Conservation (phyloP, 2,329 filamentous ascomycete species). For the Xylariaceae sp. region DNA sequence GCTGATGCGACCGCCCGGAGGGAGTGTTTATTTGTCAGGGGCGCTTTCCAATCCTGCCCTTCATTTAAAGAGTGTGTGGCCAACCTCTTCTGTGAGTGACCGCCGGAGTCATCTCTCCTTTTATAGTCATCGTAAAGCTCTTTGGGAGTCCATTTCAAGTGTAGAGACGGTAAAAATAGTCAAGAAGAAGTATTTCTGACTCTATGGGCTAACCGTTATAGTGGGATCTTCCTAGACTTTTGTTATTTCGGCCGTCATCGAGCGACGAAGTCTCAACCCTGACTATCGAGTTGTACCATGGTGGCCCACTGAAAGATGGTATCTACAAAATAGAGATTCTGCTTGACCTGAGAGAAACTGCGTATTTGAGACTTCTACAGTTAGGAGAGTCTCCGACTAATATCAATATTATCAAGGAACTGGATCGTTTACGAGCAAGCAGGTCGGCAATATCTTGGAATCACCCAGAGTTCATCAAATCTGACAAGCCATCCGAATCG, state of each 20-base stretch:
- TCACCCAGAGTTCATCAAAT: too few species aligned
- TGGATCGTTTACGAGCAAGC: background rate
- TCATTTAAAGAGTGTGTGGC: background rate
- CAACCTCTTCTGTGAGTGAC: background rate
- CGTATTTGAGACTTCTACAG: too few species aligned
- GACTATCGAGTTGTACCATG: background rate
- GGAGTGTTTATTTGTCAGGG: background rate
- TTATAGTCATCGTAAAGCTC: too few species aligned
- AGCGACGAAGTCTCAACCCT: background rate
- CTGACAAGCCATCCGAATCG: too few species aligned
- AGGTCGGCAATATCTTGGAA: background rate
- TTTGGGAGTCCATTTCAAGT: too few species aligned
- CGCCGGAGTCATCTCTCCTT: too few species aligned
- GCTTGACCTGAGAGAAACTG: background rate
- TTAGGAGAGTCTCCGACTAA: background rate
- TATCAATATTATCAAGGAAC: background rate
- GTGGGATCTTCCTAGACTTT: background rate
- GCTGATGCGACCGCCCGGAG: background rate
- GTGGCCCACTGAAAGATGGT: background rate
- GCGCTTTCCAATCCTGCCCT: background rate
- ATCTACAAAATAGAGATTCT: background rate
- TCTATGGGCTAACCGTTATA: too few species aligned
- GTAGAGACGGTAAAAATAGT: too few species aligned
- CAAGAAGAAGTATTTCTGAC: too few species aligned
- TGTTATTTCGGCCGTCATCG: background rate